Base-by-base conservation (phyloP, 2,329 filamentous ascomycete species). In the Neonectria neomacrospora region DNA sequence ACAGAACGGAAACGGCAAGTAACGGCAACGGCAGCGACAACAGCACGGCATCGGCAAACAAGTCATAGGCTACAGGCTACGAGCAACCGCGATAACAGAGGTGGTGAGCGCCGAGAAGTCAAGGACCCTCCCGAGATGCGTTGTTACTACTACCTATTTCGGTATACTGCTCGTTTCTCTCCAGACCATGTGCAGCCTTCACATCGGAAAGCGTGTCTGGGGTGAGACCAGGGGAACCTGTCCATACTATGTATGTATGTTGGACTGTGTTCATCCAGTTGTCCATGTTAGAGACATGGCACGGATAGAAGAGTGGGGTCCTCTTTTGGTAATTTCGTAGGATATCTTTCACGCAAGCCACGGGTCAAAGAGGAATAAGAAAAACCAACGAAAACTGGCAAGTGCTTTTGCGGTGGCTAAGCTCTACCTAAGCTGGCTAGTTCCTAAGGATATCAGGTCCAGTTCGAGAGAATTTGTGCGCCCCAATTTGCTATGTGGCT, bases 371-470 rank as follows among this genome's bases (percentile, higher is more conserved):
- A 44, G 18, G 32, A 23, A 18, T 18, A 48, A 50, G 28, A 54
- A 59, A 52, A 53, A 39, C 45, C 14, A 34, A 56, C 51, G 39
- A 57, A 58, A 54, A 44, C 54, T 16, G 9, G 20, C 16, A 61
- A 34, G 41, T 37, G 51, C 45, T 26, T 41, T 50, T 28, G 41
- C 22, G 26, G 5, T 58, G 26, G 48, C 60, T 58, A 63, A 32
- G 26, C 54, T 42, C 60, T 28, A 63, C 34, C 60, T 28, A 63
- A 58, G 47, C 42, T 58, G 60, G 42, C 58, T 63, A 63, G 60
- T 58, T 63, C 41, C 32, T 28, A 20, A 51, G 42, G 50, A 58
- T 50, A 54, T 26, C 39, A 20, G 50, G 34, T 45, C 39, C 41
- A 45, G 54, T 57, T 57, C 54, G 54, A 59, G 48, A 59, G 48